Conservation (phyloP, 2,329 filamentous ascomycete species). For the Paecilomyces formosus region DNA sequence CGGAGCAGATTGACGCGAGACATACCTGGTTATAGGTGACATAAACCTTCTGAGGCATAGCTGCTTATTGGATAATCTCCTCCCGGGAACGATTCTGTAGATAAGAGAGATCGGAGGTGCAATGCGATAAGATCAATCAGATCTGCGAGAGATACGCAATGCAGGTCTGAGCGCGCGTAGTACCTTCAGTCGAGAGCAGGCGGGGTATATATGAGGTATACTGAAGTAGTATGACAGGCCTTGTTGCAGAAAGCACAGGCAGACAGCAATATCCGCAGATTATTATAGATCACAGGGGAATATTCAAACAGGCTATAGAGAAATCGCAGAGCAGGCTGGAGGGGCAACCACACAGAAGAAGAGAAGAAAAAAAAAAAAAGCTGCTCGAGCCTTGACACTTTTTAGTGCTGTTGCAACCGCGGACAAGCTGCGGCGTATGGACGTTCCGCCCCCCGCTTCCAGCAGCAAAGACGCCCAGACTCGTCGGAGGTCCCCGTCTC, state of each 20-base stretch:
- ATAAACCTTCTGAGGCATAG: conserved; percentile 79
- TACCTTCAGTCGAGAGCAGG: neutral
- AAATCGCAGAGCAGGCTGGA: neutral
- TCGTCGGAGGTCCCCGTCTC: neutral
- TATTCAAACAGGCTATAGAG: neutral
- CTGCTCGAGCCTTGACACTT: neutral
- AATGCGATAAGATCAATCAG: neutral
- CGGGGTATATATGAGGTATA: neutral
- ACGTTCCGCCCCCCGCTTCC: neutral
- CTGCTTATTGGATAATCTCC: conserved; percentile 18
- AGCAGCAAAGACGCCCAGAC: neutral
- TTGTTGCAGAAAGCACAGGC: neutral
- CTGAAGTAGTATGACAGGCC: neutral
- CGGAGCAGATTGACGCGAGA: neutral
- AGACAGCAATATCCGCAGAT: neutral
- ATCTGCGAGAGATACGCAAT: neutral
- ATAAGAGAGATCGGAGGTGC: neutral
- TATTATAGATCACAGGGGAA: neutral
- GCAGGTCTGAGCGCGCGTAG: neutral
- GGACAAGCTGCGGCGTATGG: neutral
- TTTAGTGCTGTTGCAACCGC: neutral
- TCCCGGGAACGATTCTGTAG: neutral
- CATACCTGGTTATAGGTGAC: conserved; percentile 87
- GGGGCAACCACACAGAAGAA: neutral
- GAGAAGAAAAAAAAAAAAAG: neutral